Evolutionary conservation across 2,329 filamentous ascomycete genomes (phyloP).

Genomic region (Diaporthe citrichinensis): DNA sequence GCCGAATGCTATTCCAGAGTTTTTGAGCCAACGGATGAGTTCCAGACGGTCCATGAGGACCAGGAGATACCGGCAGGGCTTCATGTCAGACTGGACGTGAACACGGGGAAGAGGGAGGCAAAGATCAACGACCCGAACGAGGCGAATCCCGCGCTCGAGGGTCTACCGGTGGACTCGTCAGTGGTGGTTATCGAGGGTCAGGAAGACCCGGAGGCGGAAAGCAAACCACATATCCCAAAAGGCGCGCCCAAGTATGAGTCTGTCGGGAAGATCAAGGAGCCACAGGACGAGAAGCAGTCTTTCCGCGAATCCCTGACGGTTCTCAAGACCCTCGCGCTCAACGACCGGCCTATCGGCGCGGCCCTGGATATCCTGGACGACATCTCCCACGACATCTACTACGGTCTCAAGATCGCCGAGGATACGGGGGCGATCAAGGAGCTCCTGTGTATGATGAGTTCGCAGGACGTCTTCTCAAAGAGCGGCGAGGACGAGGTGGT

Average conservation of each 20-base stretch:
- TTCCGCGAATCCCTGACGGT: constrained; percentile 64
- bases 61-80: constrained; percentile 76
- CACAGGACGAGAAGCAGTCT: constrained; percentile 55
- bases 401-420: constrained; percentile 74
- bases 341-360: constrained; percentile 57
- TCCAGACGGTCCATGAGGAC: constrained; percentile 73
- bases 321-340: constrained; percentile 56
- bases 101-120: constrained; percentile 75
- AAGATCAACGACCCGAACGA: constrained; percentile 74
- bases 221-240: constrained; percentile 55
- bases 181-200: constrained; percentile 69
- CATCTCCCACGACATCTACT: constrained; percentile 78
- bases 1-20: constrained; percentile 76
- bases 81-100: constrained; percentile 76
- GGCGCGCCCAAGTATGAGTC: constrained; percentile 71
- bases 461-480: constrained; percentile 45
- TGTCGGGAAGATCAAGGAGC: constrained; percentile 70
- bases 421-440: constrained; percentile 66
- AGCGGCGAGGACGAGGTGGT: constrained; percentile 45
- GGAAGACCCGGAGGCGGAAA: constrained; percentile 58
- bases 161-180: constrained; percentile 66
- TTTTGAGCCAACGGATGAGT: constrained; percentile 75
- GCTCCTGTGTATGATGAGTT: constrained; percentile 70
- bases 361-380: constrained; percentile 73
- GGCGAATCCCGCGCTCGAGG: constrained; percentile 60